Base-by-base conservation (phyloP, 768 basidiomycete species). In the Dictyophora rubrovolvata region DNA sequence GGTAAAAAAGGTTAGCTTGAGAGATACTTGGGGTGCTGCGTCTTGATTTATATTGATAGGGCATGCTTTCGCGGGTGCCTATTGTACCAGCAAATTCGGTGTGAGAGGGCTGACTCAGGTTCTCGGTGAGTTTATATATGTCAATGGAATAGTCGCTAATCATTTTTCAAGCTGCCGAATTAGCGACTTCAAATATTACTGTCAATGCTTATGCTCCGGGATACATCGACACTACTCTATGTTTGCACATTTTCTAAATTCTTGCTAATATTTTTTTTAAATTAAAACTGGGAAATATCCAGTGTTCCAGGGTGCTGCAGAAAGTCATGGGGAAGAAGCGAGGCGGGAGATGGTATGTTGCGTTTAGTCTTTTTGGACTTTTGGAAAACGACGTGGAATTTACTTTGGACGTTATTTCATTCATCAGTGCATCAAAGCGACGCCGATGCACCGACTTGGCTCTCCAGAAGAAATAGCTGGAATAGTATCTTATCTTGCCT, bases 181-280 rank as follows among this genome's bases (percentile, higher is more conserved):
- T 68, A 55, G 70, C 68, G 18, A 60, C 52, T 12, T 5, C 67
- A 28, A 65, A 66, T 20, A 68, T 72, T n/a, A 72, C 71, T 1
- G 71, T 70, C 48, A 72, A 70, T 47, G 66, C 71, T 36, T 73
- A 72, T 18, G 72, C 71, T 7, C 69, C 71, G 1, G 71, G 72
- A 20, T 61, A 61, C 10, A 46, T 72, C 8, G 52, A 69, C 11
- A 71, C 71, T 0, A 0, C 58, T 5, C 67, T 73, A 68, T 42
- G 71, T 73, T 34, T 9, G 42, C 10, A 42, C 14, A 37, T 37
- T 14, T 14, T 14, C 7, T 42, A 12, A 42, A 42, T 28, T 28
- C 28, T 28, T n/a, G n/a, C n/a, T n/a, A n/a, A n/a, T n/a, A n/a
- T n/a, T n/a, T n/a, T n/a, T n/a, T n/a, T n/a, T n/a, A n/a, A n/a